A percentile compares a stretch with the other conserved stretches of the same genome.
These are phyloP conservation scores for Euphorbia tirucalli DNA, from an alignment of 345 rosid species.

Conservation along the genomic window DNA sequence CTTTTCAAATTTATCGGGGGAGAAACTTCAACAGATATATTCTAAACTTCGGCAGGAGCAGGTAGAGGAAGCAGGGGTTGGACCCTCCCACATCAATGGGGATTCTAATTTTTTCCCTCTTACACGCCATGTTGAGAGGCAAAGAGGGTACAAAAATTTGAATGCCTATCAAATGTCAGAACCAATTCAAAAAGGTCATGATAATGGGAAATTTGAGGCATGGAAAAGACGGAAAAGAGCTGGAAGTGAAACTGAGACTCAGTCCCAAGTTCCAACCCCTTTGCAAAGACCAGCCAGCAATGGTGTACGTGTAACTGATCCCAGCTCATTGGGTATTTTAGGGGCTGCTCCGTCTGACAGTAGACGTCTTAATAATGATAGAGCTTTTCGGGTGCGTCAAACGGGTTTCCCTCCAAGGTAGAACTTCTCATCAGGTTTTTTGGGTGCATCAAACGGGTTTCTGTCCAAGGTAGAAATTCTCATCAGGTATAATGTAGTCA, in stretches of 20 bases:
- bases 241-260: conserved; percentile 38
- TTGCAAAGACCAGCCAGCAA: conserved; percentile 41
- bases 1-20: conserved; percentile 90
- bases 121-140: conserved; percentile 44
- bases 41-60: conserved; percentile 80
- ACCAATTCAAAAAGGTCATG: conserved; percentile 55
- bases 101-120: conserved; percentile 44
- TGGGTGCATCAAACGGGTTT: conserved; percentile 63
- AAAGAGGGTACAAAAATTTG: conserved; percentile 50
- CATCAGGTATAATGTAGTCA: conserved; percentile 43
- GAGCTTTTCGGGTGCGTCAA: conserved; percentile 57
- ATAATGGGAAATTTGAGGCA: conserved; percentile 73
- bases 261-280: conserved; percentile 42
- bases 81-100: conserved; percentile 69
- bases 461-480: conserved; percentile 54
- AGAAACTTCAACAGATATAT: conserved; percentile 81
- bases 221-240: conserved; percentile 87
- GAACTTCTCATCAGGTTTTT: conserved; percentile 47
- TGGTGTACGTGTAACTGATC: conserved; percentile 46
- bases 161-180: conserved; percentile 45
- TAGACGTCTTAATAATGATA: conserved; percentile 45
- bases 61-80: conserved; percentile 69
- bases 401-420: conserved; percentile 63
- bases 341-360: conserved; percentile 85
- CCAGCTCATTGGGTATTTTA: conserved; percentile 84